Percentiles rank a stretch among this genome's conserved stretches.
Conservation (phyloP, 257 asterid genomes). For the Thymus quinquecostatus region DNA sequence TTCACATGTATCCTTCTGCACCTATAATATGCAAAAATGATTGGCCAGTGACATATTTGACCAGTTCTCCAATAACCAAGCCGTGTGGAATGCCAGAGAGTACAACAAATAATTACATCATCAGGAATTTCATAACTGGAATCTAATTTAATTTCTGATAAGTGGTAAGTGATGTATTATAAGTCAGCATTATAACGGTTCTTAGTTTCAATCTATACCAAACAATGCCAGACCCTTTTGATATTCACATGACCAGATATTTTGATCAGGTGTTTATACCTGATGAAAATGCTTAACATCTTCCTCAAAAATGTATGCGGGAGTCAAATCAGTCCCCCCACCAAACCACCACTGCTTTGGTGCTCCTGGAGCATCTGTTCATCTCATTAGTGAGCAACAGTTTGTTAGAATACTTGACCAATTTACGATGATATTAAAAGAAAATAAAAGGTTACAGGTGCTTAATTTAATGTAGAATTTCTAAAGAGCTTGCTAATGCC, state of each 20-base stretch:
- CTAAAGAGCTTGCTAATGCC: slow-evolving; percentile 20
- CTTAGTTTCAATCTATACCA: slow-evolving; percentile 17
- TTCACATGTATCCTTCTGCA: slow-evolving; percentile 89
- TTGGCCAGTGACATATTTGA: slow-evolving; percentile 17
- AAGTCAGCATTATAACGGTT: not conserved
- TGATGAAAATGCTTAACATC: slow-evolving; percentile 92
- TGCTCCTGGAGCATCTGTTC: slow-evolving; percentile 91
- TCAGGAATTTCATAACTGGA: slow-evolving; percentile 11
- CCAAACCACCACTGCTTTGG: slow-evolving; percentile 99
- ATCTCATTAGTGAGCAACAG: slow-evolving; percentile 32
- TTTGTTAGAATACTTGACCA: slow-evolving; percentile 7
- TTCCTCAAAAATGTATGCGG: slow-evolving; percentile 95
- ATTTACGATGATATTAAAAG: slow-evolving; percentile 9
- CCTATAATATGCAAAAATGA: slow-evolving; percentile 50
- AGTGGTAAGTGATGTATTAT: not conserved
- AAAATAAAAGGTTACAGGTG: slow-evolving; percentile 11
- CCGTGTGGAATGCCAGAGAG: slow-evolving; percentile 1
- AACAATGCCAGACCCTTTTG: slow-evolving; percentile 6
- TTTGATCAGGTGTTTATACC: slow-evolving; percentile 51
- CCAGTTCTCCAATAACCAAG: slow-evolving; percentile 12
- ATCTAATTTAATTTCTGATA: slow-evolving; percentile 9
- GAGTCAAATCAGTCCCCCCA: slow-evolving; percentile 97
- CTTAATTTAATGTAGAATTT: slow-evolving; percentile 16
- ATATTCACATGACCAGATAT: slow-evolving; percentile 27
- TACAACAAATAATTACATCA: not conserved